Evolutionary conservation across 2,329 filamentous ascomycete genomes (phyloP).

Genomic region (Xenoacremonium recifei): DNA sequence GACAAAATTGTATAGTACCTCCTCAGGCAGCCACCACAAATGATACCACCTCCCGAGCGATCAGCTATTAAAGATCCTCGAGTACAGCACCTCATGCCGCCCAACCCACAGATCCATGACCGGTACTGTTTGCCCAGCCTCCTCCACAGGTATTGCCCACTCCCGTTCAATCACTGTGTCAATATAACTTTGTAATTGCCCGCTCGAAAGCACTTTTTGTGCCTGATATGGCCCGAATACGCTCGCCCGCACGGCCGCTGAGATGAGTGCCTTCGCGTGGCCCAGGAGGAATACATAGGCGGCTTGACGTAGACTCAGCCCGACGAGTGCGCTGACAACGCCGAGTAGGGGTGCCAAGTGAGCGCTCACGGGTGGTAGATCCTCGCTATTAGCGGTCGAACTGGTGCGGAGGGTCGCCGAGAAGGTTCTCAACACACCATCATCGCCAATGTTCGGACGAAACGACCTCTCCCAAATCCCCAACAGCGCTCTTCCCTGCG

Average conservation of each 20-base stretch:
- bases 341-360: conserved; percentile 74
- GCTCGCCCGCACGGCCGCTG: conserved; percentile 73
- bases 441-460: conserved; percentile 31
- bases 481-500: conserved; percentile 73
- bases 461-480: conserved; percentile 76
- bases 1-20: conserved; percentile 24
- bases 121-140: conserved; percentile 73
- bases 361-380: conserved; percentile 49
- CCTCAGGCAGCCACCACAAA: too few relatives aligned
- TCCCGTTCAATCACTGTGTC: conserved; percentile 57
- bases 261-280: conserved; percentile 74
- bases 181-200: conserved; percentile 57
- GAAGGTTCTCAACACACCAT: conserved; percentile 34
- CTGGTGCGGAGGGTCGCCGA: conserved; percentile 32
- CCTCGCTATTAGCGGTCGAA: too few relatives aligned
- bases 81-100: conserved; percentile 79
- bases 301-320: conserved; percentile 59
- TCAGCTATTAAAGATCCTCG: conserved; percentile 81
- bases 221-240: conserved; percentile 80
- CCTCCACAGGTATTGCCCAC: conserved; percentile 57
- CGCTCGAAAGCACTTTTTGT: conserved; percentile 67
- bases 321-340: conserved; percentile 60
- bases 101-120: conserved; percentile 82
- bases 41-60: conserved; percentile 27
- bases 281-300: conserved; percentile 75